Base-by-base conservation (phyloP, 495 filamentous ascomycete species). In the Cenococcum geophilum region DNA sequence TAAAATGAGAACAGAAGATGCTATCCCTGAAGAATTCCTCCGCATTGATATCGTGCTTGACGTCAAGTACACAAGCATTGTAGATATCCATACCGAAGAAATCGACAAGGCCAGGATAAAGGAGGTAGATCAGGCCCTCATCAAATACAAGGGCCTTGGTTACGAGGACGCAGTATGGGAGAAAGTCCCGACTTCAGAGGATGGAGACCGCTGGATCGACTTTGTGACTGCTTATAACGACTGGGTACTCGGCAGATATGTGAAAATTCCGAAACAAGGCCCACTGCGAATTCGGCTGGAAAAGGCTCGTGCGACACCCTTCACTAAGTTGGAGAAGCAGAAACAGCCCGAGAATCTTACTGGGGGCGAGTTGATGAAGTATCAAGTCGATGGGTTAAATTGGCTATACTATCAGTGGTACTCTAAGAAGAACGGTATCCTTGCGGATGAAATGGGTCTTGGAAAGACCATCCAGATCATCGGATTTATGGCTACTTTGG, bases 391-490 rank as follows among this genome's bases (percentile, higher is more conserved):
- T 20, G 95, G 95, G 16, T 72, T 97, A 59, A 97, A 97, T 70
- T 99, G 93, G 91, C 82, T 97, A n/a, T 87, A 95, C 60, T 96
- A 90, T 71, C 92, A 89, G 70, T 96, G 89, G 77, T 83, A 88
- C 61, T 76, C 82, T 51, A 78, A 85, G 62, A 80, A 88, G 62
- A 97, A 95, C 67, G 86, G 87, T n/a, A 93, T 99, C 67, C 82
- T 99, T 1, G 95, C 95, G 1, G 95, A 99, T 67, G 95, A 99
- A 71, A 99, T 99, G 95, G 95, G 95, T 4, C 83, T 99, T 10
- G 95, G 95, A 25, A 99, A 99, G 77, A 99, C 95, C 0, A 88
- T 99, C 51, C 95, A 99, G 71, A 83, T 97, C 54, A 91, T 99
- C 57, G 84, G 83, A 1, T 81, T 95, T 54, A 76, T 99, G 9